phyloP scores from a whole-genome alignment of 805 yeast genomes.

The Metschnikowia shivogae region DNA sequence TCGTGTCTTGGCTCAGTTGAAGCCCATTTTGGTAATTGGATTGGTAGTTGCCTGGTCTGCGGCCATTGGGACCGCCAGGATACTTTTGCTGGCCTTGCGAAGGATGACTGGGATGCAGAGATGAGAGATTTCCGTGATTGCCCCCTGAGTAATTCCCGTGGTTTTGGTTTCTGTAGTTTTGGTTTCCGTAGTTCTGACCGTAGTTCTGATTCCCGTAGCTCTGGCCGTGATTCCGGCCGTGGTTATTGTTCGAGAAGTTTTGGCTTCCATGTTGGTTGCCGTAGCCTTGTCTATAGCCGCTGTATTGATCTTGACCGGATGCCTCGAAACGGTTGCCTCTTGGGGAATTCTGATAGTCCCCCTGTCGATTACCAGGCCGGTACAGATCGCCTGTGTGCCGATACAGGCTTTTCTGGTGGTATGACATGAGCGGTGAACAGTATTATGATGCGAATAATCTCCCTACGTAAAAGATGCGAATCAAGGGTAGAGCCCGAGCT shows the following conservation, averaged over 20 bases:
- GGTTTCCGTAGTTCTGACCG: too few relatives aligned
- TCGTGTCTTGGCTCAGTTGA: not conserved
- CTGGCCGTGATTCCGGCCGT: not conserved
- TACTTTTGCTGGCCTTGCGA: constrained; percentile 1
- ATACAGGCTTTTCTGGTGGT: constrained; percentile 13
- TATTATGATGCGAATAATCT: not conserved
- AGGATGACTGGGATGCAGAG: too few relatives aligned
- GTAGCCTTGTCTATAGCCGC: not conserved
- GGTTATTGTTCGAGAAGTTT: not conserved
- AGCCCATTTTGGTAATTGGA: not conserved
- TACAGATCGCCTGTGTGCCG: constrained; percentile 18
- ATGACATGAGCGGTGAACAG: constrained; percentile 9
- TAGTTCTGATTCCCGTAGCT: not conserved
- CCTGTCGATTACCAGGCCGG: constrained; percentile 10
- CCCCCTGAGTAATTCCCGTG: too few relatives aligned
- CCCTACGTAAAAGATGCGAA: not conserved
- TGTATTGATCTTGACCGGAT: not conserved
- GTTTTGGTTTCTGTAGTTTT: too few relatives aligned
- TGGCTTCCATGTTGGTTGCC: constrained; percentile 4
- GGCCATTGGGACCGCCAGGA: constrained; percentile 2
- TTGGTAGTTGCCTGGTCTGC: constrained; percentile 3
- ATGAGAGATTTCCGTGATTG: too few relatives aligned
- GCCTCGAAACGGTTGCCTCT: not conserved
- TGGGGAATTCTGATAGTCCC: not conserved
- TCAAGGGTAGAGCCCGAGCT: too few relatives aligned